Base-by-base conservation (phyloP, 2,329 filamentous ascomycete species). In the Aspergillus pseudonomiae region DNA sequence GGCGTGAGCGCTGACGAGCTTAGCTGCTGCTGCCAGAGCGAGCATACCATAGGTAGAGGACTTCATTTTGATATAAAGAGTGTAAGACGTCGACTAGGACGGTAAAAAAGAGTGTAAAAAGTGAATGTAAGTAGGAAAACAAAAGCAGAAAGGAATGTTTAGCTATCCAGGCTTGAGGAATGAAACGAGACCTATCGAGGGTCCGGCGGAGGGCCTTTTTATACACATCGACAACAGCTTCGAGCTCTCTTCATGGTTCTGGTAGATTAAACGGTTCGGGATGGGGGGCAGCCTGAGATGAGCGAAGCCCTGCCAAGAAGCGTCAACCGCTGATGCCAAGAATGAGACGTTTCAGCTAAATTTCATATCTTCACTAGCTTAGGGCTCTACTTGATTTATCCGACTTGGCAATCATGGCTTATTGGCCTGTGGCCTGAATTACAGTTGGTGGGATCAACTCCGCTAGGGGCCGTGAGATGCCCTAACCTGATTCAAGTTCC, bases 1-100 rank as follows among this genome's bases (percentile, higher is more conserved):
- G 62, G 68, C 24, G 64, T 70, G 68, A 54, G 68, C 65, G 56
- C 48, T 62, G 50, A 57, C 68, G 46, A 70, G 63, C 59, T 65
- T 68, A 32, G 68, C 63, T 46, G 65, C 65, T 53, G 68, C 68
- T 69, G 68, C 68, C 67, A 70, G 68, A 69, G 68, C 68, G 65
- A 70, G 65, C 57, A 70, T 50, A 53, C 68, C 63, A 60, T 63
- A 65, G 36, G 65, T 62, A 36, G 61, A 62, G 53, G 64, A 48
- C 67, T 69, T 70, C 68, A 70, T 70, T 64, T 56, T 65, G 57
- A 39, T 36, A 52, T 34, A 67, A 57, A 61, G 60, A 61, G 59
- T 54, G 62, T 45, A 57, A 56, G 21, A 21, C 50, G 60, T 54
- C 57, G 59, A 46, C 46, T 52, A 30, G 59, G 56, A 60, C 54